Conservation (phyloP, 805 yeast genomes). For the Candida khao-thaluensis region DNA sequence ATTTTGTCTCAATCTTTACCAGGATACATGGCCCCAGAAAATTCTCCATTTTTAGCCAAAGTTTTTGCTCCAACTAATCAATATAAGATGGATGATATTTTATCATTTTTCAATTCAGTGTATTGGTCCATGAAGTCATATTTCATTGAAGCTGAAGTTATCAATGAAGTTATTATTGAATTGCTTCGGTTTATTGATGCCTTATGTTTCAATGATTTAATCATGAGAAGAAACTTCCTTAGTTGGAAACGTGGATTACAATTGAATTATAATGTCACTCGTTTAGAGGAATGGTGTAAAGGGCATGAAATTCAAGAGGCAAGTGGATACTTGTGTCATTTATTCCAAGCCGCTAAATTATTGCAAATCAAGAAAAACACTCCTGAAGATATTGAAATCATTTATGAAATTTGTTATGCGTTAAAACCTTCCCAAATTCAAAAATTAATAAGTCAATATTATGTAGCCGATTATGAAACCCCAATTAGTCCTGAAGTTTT, state of each 20-base stretch:
- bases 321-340: slow-evolving; percentile 75
- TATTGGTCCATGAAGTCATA: slow-evolving; percentile 92
- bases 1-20: slow-evolving; percentile 93
- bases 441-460: slow-evolving; percentile 83
- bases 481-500: slow-evolving; percentile 84
- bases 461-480: slow-evolving; percentile 90
- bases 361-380: slow-evolving; percentile 89
- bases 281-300: slow-evolving; percentile 98
- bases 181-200: slow-evolving; percentile 86
- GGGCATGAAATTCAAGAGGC: slow-evolving; percentile 89
- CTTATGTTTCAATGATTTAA: slow-evolving; percentile 88
- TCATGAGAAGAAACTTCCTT: slow-evolving; percentile 90
- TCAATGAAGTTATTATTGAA: slow-evolving; percentile 81
- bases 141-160: slow-evolving; percentile 80
- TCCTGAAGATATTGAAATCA: slow-evolving; percentile 83
- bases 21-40: slow-evolving; percentile 88
- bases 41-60: slow-evolving; percentile 76
- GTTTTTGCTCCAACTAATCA: slow-evolving; percentile 70
- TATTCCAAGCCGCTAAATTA: slow-evolving; percentile 89
- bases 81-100: slow-evolving; percentile 91
- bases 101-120: slow-evolving; percentile 84
- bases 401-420: slow-evolving; percentile 92
- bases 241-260: slow-evolving; percentile 98
- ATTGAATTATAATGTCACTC: slow-evolving; percentile 91
- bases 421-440: slow-evolving; percentile 95